These are phyloP conservation scores for Cronartium quercuum DNA, from an alignment of 1,284 basidiomycete genomes.

Conservation along the genomic window DNA sequence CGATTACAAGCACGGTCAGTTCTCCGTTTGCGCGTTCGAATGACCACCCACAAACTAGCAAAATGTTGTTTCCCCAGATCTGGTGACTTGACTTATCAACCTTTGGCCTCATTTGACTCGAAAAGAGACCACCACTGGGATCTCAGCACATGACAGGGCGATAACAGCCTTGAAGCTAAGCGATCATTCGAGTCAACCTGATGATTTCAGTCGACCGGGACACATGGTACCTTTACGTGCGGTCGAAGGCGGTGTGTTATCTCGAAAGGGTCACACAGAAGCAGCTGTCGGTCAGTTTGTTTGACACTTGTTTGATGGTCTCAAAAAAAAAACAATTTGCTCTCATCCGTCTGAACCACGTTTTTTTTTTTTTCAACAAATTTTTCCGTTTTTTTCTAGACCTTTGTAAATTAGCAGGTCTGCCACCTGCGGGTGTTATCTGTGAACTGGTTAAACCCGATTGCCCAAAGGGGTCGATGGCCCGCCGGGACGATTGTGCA, in stretches of 20 bases:
- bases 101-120: not conserved
- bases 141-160: conserved; percentile 90
- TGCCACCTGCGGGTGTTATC: conserved; percentile 73
- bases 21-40: conserved; percentile 16
- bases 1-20: conserved; percentile 76
- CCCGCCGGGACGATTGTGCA: conserved; percentile 85
- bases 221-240: conserved; percentile 91
- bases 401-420: conserved; percentile 70
- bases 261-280: conserved; percentile 89
- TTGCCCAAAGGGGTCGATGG: conserved; percentile 79
- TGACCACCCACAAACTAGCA: not conserved
- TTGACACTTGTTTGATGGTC: not conserved
- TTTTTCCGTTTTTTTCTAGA: conserved; percentile 53
- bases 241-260: conserved; percentile 72
- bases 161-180: conserved; percentile 78
- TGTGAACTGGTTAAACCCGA: conserved; percentile 95
- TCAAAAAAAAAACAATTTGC: not conserved
- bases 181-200: conserved; percentile 54
- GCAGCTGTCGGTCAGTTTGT: conserved; percentile 60
- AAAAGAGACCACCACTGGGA: conserved; percentile 86
- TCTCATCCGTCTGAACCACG: not conserved
- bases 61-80: not conserved
- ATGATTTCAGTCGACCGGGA: conserved; percentile 84
- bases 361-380: not conserved
- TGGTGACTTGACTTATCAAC: conserved; percentile 4